phyloP scores from a whole-genome alignment of 2,329 filamentous ascomycete genomes.

The Hymenoscyphus linearis region DNA sequence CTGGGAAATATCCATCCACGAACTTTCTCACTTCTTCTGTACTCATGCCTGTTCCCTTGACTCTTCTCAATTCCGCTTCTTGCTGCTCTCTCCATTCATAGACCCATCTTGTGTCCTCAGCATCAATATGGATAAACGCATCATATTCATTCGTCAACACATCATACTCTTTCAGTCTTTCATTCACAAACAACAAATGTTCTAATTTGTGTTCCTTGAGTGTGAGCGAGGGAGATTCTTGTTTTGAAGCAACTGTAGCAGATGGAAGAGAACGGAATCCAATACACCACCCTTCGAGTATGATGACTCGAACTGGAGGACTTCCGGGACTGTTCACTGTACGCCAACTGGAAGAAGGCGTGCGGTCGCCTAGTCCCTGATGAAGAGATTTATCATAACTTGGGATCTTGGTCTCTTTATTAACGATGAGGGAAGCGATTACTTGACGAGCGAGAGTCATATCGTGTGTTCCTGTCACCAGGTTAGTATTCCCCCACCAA shows the following conservation, averaged over 20 bases:
- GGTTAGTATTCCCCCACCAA: neutral
- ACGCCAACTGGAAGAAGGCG: conserved; percentile 46
- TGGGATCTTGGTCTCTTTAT: conserved; percentile 48
- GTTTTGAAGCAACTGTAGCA: conserved; percentile 41
- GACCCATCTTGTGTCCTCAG: conserved; percentile 55
- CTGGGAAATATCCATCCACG: conserved; percentile 54
- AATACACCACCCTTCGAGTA: conserved; percentile 71
- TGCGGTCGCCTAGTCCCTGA: conserved; percentile 58
- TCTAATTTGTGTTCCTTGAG: conserved; percentile 49
- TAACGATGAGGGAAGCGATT: conserved; percentile 46
- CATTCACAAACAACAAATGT: conserved; percentile 54
- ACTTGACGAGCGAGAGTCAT: conserved; percentile 48
- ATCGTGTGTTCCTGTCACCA: conserved; percentile 51
- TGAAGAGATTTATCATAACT: conserved; percentile 63
- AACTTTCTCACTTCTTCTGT: conserved; percentile 60
- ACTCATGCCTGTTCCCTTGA: conserved; percentile 59
- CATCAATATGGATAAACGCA: conserved; percentile 61
- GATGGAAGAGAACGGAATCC: conserved; percentile 55
- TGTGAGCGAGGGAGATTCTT: conserved; percentile 35
- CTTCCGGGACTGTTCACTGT: conserved; percentile 33
- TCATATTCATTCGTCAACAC: conserved; percentile 53
- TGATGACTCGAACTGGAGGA: conserved; percentile 42
- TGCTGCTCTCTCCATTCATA: conserved; percentile 65
- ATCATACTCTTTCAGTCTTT: conserved; percentile 52
- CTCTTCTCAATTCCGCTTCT: conserved; percentile 51